Evolutionary conservation across 1,139 yeast species (phyloP).

Genomic region (Taiozyma sp.): DNA sequence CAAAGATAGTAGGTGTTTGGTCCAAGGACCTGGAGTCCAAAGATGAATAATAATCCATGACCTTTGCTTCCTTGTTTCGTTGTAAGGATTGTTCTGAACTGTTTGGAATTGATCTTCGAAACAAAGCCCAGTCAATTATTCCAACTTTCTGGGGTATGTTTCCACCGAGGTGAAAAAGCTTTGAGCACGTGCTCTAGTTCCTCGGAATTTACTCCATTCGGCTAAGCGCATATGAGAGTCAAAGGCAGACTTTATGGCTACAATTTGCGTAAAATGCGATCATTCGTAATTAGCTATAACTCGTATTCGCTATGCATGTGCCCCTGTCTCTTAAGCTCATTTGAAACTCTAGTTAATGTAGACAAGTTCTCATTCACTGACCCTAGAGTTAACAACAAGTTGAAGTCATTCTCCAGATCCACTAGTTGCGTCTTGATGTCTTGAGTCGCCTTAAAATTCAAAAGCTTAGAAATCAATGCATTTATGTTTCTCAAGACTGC

Average conservation of each 20-base stretch:
- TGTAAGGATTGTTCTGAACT: too few relatives aligned
- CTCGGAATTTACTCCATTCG: background rate
- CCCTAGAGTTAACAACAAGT: constrained; percentile 14
- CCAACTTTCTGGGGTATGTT: too few relatives aligned
- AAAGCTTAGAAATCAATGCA: constrained; percentile 15
- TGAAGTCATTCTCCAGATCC: constrained; percentile 20
- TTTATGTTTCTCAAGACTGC: constrained; percentile 13
- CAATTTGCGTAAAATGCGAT: too few relatives aligned
- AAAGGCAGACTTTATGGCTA: too few relatives aligned
- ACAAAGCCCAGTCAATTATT: too few relatives aligned
- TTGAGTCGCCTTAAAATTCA: constrained; percentile 16
- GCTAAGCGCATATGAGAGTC: background rate
- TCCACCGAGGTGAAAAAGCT: background rate
- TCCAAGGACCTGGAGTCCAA: constrained; percentile 74
- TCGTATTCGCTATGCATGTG: background rate
- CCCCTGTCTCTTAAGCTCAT: background rate
- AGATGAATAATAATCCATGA: constrained; percentile 83
- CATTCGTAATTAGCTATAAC: too few relatives aligned
- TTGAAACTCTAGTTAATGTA: constrained; percentile 2
- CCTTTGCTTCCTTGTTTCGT: background rate
- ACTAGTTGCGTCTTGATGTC: constrained; percentile 11
- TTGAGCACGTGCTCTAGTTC: too few relatives aligned
- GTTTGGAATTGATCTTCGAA: too few relatives aligned
- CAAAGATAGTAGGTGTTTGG: constrained; percentile 77
- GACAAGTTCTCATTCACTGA: constrained; percentile 6